These are phyloP conservation scores for Pichia phayaonensis DNA, from an alignment of 805 yeast genomes.

Conservation along the genomic window DNA sequence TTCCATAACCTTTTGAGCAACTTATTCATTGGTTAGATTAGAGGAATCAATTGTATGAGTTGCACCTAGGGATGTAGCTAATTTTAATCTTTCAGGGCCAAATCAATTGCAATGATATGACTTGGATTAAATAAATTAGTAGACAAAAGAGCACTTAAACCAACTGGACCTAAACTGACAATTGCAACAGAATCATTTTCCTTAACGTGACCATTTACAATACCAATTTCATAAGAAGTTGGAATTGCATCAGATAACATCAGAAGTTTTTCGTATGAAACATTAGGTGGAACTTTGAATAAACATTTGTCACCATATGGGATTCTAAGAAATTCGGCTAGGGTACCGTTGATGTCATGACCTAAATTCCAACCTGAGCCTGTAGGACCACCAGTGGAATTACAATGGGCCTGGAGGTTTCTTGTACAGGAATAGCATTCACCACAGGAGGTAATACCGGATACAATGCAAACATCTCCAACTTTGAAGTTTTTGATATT, in stretches of 20 bases:
- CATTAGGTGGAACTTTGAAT: slow-evolving; percentile 26
- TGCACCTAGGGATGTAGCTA: slow-evolving; percentile 56
- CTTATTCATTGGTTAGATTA: slow-evolving; percentile 33
- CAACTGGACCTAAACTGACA: slow-evolving; percentile 64
- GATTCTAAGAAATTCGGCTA: slow-evolving; percentile 52
- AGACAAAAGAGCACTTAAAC: slow-evolving; percentile 52
- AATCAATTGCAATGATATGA: slow-evolving; percentile 48
- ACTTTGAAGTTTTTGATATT: slow-evolving; percentile 40
- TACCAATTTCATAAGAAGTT: slow-evolving; percentile 63
- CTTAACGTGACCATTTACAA: slow-evolving; percentile 43
- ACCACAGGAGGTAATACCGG: slow-evolving; percentile 58
- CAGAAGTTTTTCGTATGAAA: slow-evolving; percentile 40
- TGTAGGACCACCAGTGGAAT: slow-evolving; percentile 27
- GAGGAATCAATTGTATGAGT: slow-evolving; percentile 47
- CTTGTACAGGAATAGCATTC: slow-evolving; percentile 48
- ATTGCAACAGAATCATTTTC: slow-evolving; percentile 55
- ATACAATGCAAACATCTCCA: slow-evolving; percentile 55
- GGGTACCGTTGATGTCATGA: slow-evolving; percentile 60
- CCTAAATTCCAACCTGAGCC: slow-evolving; percentile 51
- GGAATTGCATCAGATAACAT: slow-evolving; percentile 61
- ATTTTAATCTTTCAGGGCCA: slow-evolving; percentile 48
- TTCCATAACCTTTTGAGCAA: slow-evolving; percentile 23
- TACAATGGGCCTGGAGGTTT: slow-evolving; percentile 56
- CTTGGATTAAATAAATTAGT: slow-evolving; percentile 50
- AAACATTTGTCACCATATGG: slow-evolving; percentile 41